Conservation (phyloP, 352 stramenopile genomes). For the Pythium aristosporum region DNA sequence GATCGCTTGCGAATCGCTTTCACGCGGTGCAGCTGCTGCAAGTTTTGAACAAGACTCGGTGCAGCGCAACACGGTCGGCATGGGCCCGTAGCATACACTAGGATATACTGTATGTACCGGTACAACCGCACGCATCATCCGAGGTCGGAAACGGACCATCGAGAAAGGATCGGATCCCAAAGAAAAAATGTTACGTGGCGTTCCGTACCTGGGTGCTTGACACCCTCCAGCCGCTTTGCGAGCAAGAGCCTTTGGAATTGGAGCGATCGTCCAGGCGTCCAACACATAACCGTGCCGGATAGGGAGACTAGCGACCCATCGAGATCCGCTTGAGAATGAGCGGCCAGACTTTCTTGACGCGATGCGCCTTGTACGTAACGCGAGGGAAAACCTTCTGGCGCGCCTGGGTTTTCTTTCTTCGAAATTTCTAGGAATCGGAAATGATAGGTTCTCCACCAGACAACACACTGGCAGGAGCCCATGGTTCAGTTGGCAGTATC, state of each 20-base stretch:
- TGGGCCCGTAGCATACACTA: too few species aligned
- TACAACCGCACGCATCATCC: not conserved
- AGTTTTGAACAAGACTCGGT: not conserved
- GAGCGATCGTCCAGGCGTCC: not conserved
- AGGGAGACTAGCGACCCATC: too few species aligned
- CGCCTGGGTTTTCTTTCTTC: slow-evolving; percentile 22
- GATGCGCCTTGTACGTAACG: slow-evolving; percentile 4
- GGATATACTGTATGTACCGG: too few species aligned
- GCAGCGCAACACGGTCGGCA: too few species aligned
- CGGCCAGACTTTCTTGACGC: not conserved
- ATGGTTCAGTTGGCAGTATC: slow-evolving; percentile 2
- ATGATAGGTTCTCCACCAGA: slow-evolving; percentile 11
- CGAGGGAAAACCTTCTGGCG: slow-evolving; percentile 3
- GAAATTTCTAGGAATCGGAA: slow-evolving; percentile 21
- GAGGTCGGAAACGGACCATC: not conserved
- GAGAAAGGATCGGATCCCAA: not conserved
- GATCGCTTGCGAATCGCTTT: not conserved
- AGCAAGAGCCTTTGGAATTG: not conserved
- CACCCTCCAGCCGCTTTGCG: slow-evolving; percentile 5
- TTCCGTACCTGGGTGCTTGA: not conserved
- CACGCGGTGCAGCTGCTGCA: not conserved
- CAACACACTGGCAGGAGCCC: not conserved
- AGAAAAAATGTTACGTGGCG: too few species aligned
- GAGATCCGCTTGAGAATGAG: too few species aligned
- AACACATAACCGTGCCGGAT: too few species aligned